Evolutionary conservation across 1,284 basidiomycete species (phyloP), one percentile per base, ranked within the genome.

Genomic region (Cutaneotrichosporon sp.): DNA sequence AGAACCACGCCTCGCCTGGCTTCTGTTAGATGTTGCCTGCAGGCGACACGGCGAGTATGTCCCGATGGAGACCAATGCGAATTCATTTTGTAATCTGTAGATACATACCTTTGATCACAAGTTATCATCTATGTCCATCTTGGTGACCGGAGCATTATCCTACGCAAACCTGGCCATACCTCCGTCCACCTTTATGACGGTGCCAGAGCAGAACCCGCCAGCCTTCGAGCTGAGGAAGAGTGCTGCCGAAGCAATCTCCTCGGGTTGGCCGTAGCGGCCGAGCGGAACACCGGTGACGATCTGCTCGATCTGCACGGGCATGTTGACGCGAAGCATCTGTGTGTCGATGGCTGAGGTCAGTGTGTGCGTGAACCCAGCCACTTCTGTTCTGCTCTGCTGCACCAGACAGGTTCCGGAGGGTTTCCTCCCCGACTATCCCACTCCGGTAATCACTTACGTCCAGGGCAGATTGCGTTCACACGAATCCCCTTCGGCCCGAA

Each of bases 381-480:
- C n/a, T n/a, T n/a, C n/a, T n/a, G n/a, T n/a, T n/a, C n/a, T n/a
- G n/a, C n/a, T n/a, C n/a, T n/a, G n/a, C n/a, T n/a, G n/a, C n/a
- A n/a, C n/a, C n/a, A n/a, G n/a, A n/a, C n/a, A n/a, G n/a, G n/a
- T n/a, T n/a, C n/a, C n/a, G n/a, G n/a, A n/a, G n/a, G n/a, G n/a
- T n/a, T n/a, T n/a, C n/a, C n/a, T n/a, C n/a, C n/a, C n/a, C n/a
- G n/a, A n/a, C n/a, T n/a, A n/a, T n/a, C n/a, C n/a, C n/a, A n/a
- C n/a, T n/a, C n/a, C n/a, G n/a, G n/a, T 29, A 12, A 6, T 7
- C 27, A 31, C 29, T 31, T 14, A 31, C 29, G 29, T 14, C 60
- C 43, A 25, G 61, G 65, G 20, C 50, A 53, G 26, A 70, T 53
- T 3, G 56, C 46, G 48, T 70, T 70, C 7, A 67, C 59, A 5